Evolutionary conservation across 1,139 yeast genomes (phyloP).

Genomic region (Scheffersomyces lignicola): DNA sequence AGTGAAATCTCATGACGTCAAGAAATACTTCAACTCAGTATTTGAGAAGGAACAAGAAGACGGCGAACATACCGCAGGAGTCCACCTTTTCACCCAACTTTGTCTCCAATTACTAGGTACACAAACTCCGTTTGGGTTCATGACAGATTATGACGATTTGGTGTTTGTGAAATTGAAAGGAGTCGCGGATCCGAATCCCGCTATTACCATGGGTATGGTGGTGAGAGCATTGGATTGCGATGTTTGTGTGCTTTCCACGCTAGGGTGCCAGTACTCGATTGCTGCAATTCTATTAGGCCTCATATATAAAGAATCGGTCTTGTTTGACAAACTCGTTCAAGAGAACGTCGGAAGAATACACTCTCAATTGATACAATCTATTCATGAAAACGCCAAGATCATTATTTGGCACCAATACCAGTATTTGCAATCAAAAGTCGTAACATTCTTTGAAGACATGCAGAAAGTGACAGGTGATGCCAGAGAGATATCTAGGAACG

Average conservation of each 20-base stretch:
- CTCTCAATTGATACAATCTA: neutral
- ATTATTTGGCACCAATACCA: too few species aligned
- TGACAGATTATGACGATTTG: neutral
- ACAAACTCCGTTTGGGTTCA: neutral
- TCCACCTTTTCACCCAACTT: neutral
- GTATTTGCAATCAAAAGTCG: too few species aligned
- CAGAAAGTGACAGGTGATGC: too few species aligned
- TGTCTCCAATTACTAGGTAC: neutral
- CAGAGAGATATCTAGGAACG: too few species aligned
- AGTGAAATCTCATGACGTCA: neutral
- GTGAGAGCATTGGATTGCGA: constrained; percentile 1
- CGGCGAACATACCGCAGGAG: neutral
- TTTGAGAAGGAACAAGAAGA: neutral
- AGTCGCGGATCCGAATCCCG: constrained; percentile 2
- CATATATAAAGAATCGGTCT: neutral
- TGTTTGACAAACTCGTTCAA: neutral
- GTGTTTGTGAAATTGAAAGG: neutral
- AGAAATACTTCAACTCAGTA: neutral
- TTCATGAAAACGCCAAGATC: too few species aligned
- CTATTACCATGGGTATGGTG: neutral
- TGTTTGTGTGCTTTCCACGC: neutral
- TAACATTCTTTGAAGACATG: too few species aligned
- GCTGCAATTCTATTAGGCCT: neutral
- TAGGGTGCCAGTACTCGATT: neutral
- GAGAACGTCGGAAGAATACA: neutral